Percentiles rank a stretch among this genome's conserved stretches.
phyloP scores from a whole-genome alignment of 2,329 filamentous ascomycete genomes.

The Drechslerella coelobrocha region DNA sequence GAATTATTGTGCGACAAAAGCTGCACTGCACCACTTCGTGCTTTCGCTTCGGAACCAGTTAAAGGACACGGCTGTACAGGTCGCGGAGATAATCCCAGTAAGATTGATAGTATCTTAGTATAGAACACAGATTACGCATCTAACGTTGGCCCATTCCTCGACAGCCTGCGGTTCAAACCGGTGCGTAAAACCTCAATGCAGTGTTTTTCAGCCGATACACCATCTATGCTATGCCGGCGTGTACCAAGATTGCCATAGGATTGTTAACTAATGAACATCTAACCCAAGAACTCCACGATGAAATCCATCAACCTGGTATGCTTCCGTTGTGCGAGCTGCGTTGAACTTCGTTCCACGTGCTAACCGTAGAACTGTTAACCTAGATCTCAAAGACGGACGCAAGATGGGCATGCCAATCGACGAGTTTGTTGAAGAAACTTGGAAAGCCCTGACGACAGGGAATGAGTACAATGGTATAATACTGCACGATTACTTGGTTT shows the following conservation, averaged over 20 bases:
- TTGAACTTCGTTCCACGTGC: background rate
- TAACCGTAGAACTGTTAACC: background rate
- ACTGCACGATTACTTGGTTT: background rate
- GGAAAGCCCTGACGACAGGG: conserved; percentile 59
- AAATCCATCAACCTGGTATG: conserved; percentile 57
- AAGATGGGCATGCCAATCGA: conserved; percentile 63
- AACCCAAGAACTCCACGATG: conserved; percentile 61
- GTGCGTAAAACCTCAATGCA: background rate
- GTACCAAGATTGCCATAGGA: conserved; percentile 3
- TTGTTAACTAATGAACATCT: conserved; percentile 49
- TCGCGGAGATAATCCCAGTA: conserved; percentile 63
- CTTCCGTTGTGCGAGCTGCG: background rate
- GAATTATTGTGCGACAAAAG: conserved; percentile 65
- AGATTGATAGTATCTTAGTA: background rate
- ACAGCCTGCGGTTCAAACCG: conserved; percentile 41
- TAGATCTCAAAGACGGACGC: conserved; percentile 59
- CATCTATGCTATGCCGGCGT: too few species aligned
- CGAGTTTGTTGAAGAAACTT: conserved; percentile 61
- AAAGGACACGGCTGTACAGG: conserved; percentile 56
- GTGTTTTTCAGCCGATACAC: too few species aligned
- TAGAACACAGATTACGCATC: background rate
- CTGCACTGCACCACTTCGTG: conserved; percentile 63
- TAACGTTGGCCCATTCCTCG: background rate
- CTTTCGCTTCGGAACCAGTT: conserved; percentile 62
- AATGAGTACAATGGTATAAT: conserved; percentile 59